Evolutionary conservation across 257 asterid genomes (phyloP).

Genomic region (Primulina eburnea): DNA sequence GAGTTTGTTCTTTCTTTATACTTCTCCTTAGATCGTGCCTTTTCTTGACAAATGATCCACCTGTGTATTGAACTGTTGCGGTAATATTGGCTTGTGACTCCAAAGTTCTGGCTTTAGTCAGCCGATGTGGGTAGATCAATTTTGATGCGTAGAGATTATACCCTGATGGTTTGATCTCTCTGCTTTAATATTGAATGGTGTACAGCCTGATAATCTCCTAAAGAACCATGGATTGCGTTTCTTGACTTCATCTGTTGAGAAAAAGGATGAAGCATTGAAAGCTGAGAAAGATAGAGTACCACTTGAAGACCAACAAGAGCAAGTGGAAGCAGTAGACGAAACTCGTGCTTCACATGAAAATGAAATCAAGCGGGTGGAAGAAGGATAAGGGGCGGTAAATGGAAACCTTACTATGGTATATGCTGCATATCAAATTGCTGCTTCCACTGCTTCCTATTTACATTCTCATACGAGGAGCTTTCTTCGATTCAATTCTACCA

Average conservation of each 20-base stretch:
- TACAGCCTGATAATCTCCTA: constrained; percentile 65
- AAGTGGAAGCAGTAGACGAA: constrained; percentile 25
- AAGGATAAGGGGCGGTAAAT: constrained; percentile 23
- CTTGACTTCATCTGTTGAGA: constrained; percentile 81
- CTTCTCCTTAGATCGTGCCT: background rate
- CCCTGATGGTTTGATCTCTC: constrained; percentile 3
- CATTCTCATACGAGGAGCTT: constrained; percentile 80
- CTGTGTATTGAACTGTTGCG: background rate
- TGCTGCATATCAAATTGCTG: constrained; percentile 80
- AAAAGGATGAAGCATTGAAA: constrained; percentile 59
- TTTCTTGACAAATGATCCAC: background rate
- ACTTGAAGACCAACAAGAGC: constrained; percentile 34
- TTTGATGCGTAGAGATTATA: background rate
- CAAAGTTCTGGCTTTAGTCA: background rate
- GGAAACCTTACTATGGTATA: constrained; percentile 48
- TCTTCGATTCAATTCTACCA: constrained; percentile 54
- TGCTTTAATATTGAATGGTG: constrained; percentile 16
- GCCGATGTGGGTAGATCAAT: background rate
- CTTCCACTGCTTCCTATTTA: constrained; percentile 92
- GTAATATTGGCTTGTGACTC: background rate
- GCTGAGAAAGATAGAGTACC: constrained; percentile 51
- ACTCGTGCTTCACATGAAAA: constrained; percentile 26
- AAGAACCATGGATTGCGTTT: constrained; percentile 50
- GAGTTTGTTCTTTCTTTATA: background rate
- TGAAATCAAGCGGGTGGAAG: constrained; percentile 25